Base-by-base conservation (phyloP, 768 basidiomycete genomes). In the Pleurotus tuber-regium region DNA sequence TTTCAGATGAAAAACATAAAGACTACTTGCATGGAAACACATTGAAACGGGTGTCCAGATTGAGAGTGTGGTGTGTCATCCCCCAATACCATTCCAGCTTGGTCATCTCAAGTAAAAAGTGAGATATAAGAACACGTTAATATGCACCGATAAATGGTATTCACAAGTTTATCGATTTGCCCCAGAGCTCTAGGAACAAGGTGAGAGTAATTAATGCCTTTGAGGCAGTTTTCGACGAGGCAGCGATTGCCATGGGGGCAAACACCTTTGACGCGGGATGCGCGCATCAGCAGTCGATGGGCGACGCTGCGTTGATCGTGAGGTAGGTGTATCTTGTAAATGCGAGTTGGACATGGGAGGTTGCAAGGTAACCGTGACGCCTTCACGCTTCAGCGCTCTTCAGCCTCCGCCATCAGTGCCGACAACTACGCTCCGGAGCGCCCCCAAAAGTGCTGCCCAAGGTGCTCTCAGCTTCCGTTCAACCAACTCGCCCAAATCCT, bases 401-500 rank as follows among this genome's bases (percentile, higher is more conserved):
- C n/a, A n/a, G n/a, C n/a, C n/a, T n/a, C n/a, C n/a, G n/a, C n/a
- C n/a, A n/a, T n/a, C n/a, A n/a, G n/a, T n/a, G n/a, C n/a, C n/a
- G n/a, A n/a, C n/a, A n/a, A n/a, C n/a, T n/a, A n/a, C n/a, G n/a
- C n/a, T n/a, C n/a, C n/a, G n/a, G n/a, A n/a, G n/a, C n/a, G n/a
- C n/a, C n/a, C n/a, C n/a, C n/a, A n/a, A n/a, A n/a, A n/a, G n/a
- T n/a, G n/a, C n/a, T n/a, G n/a, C n/a, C n/a, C n/a, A n/a, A n/a
- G n/a, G n/a, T n/a, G n/a, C 74, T 92, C 29, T 75, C 77, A 2
- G 74, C 82, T 7, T 81, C 78, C 16, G 87, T 47, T 76, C 0
- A 67, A 69, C 18, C 85, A 88, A 61, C 78, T 85, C 26, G 70
- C 82, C 1, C 85, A 84, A 31, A 79, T 81, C 0, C 65, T 82